These are phyloP conservation scores for Podospora anserina DNA, from an alignment of 495 filamentous ascomycete genomes.

Conservation along the genomic window DNA sequence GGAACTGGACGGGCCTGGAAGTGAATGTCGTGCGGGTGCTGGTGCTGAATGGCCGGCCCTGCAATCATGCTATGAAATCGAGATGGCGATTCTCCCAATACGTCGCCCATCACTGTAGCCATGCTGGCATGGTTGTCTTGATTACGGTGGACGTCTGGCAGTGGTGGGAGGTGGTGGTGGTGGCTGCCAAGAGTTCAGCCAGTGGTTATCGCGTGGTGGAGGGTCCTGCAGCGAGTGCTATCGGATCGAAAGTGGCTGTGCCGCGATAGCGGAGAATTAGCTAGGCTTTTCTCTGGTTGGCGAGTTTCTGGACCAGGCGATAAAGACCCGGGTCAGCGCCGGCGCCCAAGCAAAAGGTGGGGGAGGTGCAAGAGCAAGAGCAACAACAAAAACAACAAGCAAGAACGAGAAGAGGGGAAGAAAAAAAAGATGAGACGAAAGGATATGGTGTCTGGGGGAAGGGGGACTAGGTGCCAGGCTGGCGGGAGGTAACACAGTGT, in stretches of 20 bases:
- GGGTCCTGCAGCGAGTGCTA: constrained; percentile 10
- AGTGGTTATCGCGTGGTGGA: constrained; percentile 22
- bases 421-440: background rate
- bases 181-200: constrained; percentile 16
- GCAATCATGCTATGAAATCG: constrained; percentile 48
- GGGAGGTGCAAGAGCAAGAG: background rate
- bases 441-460: background rate
- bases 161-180: background rate
- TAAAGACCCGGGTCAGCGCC: constrained; percentile 31
- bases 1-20: constrained; percentile 40
- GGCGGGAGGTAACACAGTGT: constrained; percentile 3
- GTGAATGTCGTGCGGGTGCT: constrained; percentile 40
- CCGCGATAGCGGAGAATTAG: constrained; percentile 31
- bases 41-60: constrained; percentile 27
- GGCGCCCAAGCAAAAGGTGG: background rate
- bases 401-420: background rate
- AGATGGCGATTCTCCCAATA: constrained; percentile 43
- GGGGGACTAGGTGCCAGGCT: background rate
- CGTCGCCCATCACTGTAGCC: constrained; percentile 50
- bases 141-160: background rate
- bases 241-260: constrained; percentile 28
- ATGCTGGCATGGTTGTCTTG: constrained; percentile 36
- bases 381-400: constrained; percentile 1
- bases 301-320: constrained; percentile 27
- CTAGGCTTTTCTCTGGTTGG: constrained; percentile 20